Conservation (phyloP, 163 green algal genomes). For the Smithsoniella earleae region DNA sequence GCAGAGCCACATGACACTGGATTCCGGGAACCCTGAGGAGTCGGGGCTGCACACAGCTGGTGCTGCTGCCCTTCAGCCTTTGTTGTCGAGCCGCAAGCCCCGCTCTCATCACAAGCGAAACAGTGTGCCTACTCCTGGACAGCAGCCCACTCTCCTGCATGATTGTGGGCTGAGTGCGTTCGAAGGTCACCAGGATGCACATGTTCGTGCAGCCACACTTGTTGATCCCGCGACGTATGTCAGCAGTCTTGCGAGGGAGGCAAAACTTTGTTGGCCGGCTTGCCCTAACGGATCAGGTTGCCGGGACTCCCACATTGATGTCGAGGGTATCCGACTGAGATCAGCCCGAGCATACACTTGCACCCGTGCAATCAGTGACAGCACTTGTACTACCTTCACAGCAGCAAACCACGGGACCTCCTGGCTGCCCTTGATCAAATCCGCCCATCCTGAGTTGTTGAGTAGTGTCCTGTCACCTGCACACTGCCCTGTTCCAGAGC, state of each 20-base stretch:
- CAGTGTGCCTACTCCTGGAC: too few species aligned
- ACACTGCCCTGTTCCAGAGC: neutral
- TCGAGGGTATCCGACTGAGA: constrained; percentile 15
- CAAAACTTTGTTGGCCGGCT: neutral
- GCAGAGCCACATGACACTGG: too few species aligned
- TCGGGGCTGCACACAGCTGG: too few species aligned
- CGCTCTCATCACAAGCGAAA: too few species aligned
- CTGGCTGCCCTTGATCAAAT: constrained; percentile 15
- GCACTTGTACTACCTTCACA: constrained; percentile 19
- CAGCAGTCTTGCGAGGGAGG: neutral
- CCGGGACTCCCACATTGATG: constrained; percentile 11
- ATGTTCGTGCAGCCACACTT: too few species aligned
- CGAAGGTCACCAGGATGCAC: too few species aligned
- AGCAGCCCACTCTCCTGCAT: too few species aligned
- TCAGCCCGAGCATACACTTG: constrained; percentile 24
- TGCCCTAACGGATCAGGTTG: constrained; percentile 7
- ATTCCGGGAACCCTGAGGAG: too few species aligned
- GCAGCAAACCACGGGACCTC: neutral
- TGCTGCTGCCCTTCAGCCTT: too few species aligned
- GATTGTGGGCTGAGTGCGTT: constrained; percentile 13
- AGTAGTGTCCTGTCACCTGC: neutral
- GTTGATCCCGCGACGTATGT: neutral
- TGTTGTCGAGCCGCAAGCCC: too few species aligned
- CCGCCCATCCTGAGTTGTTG: neutral
- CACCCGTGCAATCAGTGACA: neutral